Evolutionary conservation across 129 eudicot species (phyloP).

Genomic region (Lactuca saligna): DNA sequence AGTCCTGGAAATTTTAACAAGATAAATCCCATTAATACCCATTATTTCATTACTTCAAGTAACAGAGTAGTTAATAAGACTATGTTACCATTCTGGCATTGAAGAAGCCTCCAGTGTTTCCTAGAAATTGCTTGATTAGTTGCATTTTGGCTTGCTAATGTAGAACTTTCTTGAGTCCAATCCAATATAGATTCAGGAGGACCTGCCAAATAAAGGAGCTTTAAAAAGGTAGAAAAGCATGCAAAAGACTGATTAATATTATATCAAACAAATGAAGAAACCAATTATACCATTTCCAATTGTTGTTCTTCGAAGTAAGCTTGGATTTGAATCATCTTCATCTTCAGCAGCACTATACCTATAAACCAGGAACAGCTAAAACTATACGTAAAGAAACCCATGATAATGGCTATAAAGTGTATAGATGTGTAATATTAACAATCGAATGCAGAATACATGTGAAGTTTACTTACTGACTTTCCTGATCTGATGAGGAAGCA

Average conservation of each 20-base stretch:
- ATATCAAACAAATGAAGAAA: background rate
- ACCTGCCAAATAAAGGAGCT: conserved; percentile 41
- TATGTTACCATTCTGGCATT: conserved; percentile 71
- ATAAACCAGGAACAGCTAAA: conserved; percentile 10
- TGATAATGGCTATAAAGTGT: background rate
- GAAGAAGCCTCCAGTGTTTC: conserved; percentile 81
- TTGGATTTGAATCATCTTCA: conserved; percentile 71
- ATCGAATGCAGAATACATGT: background rate
- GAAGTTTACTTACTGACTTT: conserved; percentile 77
- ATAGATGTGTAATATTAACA: conserved; percentile 6
- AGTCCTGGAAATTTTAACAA: conserved; percentile 49
- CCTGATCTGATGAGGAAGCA: conserved; percentile 75
- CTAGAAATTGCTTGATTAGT: conserved; percentile 78
- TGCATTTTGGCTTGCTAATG: conserved; percentile 67
- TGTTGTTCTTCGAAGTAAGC: conserved; percentile 83
- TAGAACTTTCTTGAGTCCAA: conserved; percentile 93
- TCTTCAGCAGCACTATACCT: conserved; percentile 97
- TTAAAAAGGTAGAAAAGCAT: background rate
- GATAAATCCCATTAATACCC: conserved; percentile 17
- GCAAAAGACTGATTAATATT: background rate
- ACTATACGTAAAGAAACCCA: background rate
- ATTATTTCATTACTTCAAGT: conserved; percentile 18
- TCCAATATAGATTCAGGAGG: conserved; percentile 95
- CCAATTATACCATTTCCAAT: conserved; percentile 74
- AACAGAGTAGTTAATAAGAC: background rate